Evolutionary conservation across 805 yeast genomes (phyloP), one percentile per base, ranked within the genome.

Genomic region (Sugiyamaella smithiae): DNA sequence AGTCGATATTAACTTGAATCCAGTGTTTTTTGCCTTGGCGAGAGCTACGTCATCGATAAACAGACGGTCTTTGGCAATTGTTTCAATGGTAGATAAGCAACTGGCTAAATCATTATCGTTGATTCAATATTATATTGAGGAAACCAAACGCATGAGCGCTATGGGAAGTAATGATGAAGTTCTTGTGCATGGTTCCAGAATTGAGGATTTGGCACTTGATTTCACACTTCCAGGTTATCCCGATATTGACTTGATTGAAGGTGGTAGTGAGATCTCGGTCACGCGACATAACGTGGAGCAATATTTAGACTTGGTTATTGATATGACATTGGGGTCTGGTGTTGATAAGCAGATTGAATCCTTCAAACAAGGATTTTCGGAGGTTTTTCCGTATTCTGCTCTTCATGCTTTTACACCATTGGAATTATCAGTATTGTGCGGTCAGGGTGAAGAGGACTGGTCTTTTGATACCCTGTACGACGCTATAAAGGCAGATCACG

Each of bases 371-470:
- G 99, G 98, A 0, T 90, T 91, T 61, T 80, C 91, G 0, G 76
- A 78, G 47, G 93, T 88, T 0, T 84, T 91, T 64, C 95, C 97
- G 0, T 82, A 82, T 54, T 70, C 76, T 7, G 82, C 95, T 0
- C 71, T 93, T 64, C 62, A 77, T 9, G 76, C 88, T 1, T 84
- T 93, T 57, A 74, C 88, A 0, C 80, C 95, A 0, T 73, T 70
- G n/a, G 98, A 91, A 61, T 70, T 89, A 24, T 78, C 76, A 1
- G 75, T 75, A 17, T 61, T 91, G 32, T 80, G 87, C 57, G 97
- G 98, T 3, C 80, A 80, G 51, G 78, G 79, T 2, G 81, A 81
- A 40, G 98, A 91, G 61, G 97, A 91, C 60, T 93, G 98, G 97
- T 59, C 68, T 12, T 46, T 53, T 6, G 63, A 54, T 36, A 81